Evolutionary conservation across 2,329 filamentous ascomycete genomes (phyloP).

Genomic region (Aspergillus fumigatiaffinis): DNA sequence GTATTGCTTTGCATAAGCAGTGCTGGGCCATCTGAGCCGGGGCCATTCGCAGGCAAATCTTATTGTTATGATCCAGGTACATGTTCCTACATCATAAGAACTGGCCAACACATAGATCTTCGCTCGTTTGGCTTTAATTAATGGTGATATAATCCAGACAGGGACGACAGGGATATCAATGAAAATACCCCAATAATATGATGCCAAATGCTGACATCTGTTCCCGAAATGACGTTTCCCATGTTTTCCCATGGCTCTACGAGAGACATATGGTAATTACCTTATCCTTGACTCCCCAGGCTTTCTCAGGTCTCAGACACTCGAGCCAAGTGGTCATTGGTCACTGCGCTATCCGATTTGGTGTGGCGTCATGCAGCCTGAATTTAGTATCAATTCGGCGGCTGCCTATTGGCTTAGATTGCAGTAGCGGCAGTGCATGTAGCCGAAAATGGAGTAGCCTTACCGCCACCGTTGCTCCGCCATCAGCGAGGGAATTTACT

Average conservation of each 20-base stretch:
- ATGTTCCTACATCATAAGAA: not conserved
- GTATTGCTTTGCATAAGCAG: slow-evolving; percentile 3
- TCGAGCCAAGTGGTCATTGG: slow-evolving; percentile 16
- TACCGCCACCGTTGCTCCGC: slow-evolving; percentile 26
- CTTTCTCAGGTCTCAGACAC: slow-evolving; percentile 5
- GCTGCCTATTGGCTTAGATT: slow-evolving; percentile 19
- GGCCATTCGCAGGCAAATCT: not conserved
- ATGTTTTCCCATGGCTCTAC: not conserved
- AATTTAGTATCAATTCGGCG: slow-evolving; percentile 24
- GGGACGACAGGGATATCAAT: not conserved
- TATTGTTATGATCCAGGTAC: not conserved
- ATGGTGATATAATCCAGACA: not conserved
- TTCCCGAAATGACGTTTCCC: not conserved
- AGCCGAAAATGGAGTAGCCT: slow-evolving; percentile 23
- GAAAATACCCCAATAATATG: not conserved
- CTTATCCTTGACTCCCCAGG: not conserved
- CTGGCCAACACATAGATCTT: not conserved
- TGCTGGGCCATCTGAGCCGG: not conserved
- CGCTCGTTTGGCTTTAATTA: not conserved
- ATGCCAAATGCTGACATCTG: not conserved
- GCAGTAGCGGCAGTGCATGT: slow-evolving; percentile 23
- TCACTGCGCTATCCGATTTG: slow-evolving; percentile 22
- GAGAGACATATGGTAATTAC: too few species aligned
- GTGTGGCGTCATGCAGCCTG: slow-evolving; percentile 32
- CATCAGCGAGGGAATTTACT: slow-evolving; percentile 12